Conservation (phyloP, 176 grass and related monocot genomes). For the Musa acuminata region DNA sequence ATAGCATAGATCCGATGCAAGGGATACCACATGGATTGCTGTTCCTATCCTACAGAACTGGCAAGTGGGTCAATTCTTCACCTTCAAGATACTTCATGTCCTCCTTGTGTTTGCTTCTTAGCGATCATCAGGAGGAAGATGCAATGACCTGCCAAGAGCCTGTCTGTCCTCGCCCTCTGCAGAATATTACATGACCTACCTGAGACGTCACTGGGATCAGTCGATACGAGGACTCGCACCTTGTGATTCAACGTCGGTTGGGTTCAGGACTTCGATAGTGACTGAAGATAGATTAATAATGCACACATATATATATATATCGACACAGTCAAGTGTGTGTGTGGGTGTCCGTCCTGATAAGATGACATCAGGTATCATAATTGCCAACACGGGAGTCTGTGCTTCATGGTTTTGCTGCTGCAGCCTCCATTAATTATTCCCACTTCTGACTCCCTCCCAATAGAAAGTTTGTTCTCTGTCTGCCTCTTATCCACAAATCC, state of each 20-base stretch:
- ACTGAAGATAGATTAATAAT: too few relatives aligned
- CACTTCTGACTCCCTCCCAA: background rate
- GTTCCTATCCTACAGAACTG: background rate
- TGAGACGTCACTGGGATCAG: background rate
- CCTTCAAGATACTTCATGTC: background rate
- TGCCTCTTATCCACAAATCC: slow-evolving; percentile 12
- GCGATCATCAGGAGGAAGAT: background rate
- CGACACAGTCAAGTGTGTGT: background rate
- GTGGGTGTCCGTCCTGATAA: background rate
- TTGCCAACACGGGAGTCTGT: background rate
- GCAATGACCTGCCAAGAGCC: background rate
- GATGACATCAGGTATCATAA: slow-evolving; percentile 4
- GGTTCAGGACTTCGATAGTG: too few relatives aligned
- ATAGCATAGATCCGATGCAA: background rate
- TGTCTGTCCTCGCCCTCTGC: background rate
- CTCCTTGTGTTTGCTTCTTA: background rate
- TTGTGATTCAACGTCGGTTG: background rate
- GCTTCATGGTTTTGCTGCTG: background rate
- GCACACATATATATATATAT: too few relatives aligned
- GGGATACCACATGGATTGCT: background rate
- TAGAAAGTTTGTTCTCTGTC: slow-evolving; percentile 10
- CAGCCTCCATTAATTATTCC: slow-evolving; percentile 5
- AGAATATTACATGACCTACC: background rate
- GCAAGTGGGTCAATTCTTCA: background rate
- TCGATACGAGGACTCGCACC: background rate